Percentiles rank a stretch among this genome's conserved stretches.
Conservation (phyloP, 2,329 filamentous ascomycete species). For the Penicillium sp. region DNA sequence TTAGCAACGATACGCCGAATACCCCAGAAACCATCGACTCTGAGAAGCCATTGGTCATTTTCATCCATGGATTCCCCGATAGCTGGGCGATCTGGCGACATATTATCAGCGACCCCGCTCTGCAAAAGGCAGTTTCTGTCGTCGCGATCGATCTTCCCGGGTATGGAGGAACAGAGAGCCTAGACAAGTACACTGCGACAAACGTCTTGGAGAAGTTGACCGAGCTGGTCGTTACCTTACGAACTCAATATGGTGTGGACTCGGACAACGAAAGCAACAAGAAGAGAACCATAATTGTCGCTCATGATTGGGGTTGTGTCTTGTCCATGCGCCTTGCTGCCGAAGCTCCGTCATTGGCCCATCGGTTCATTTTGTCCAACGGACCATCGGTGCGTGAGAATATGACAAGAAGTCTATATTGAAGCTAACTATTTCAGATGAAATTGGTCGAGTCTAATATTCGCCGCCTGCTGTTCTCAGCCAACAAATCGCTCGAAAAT, state of each 20-base stretch:
- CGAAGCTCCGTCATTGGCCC: constrained; percentile 56
- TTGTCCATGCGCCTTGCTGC: constrained; percentile 56
- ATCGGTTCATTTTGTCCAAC: constrained; percentile 57
- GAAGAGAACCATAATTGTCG: constrained; percentile 50
- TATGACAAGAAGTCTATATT: background rate
- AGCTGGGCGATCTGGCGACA: constrained; percentile 56
- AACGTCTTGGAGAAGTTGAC: constrained; percentile 54
- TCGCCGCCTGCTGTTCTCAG: constrained; percentile 40
- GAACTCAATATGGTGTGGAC: constrained; percentile 48
- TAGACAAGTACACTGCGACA: constrained; percentile 51
- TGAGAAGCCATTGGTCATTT: constrained; percentile 49
- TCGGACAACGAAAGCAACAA: constrained; percentile 31
- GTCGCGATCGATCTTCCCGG: constrained; percentile 60
- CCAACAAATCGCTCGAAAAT: constrained; percentile 52
- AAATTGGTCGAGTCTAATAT: constrained; percentile 46
- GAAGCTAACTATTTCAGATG: constrained; percentile 34
- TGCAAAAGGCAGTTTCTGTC: constrained; percentile 45
- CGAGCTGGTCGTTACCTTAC: constrained; percentile 54
- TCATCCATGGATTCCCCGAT: constrained; percentile 62
- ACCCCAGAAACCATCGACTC: constrained; percentile 19
- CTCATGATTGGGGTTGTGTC: constrained; percentile 57
- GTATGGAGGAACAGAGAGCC: constrained; percentile 57
- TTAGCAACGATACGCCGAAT: constrained; percentile 41
- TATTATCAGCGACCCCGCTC: constrained; percentile 43
- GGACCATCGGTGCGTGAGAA: constrained; percentile 50